Evolutionary conservation across 768 basidiomycete genomes (phyloP).

Genomic region (Suillus subaureus): DNA sequence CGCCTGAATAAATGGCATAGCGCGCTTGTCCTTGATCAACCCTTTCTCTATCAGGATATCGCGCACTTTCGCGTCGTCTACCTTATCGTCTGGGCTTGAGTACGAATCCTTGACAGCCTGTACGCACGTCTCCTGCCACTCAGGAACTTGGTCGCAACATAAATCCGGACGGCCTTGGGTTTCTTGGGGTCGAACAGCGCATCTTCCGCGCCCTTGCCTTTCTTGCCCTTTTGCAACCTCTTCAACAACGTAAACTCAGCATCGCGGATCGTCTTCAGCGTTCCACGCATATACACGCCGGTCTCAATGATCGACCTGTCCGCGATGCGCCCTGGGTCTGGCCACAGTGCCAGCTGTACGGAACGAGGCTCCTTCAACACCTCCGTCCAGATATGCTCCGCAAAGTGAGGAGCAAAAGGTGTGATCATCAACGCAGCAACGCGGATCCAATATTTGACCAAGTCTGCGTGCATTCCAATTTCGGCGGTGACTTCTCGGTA

Average conservation of each 20-base stretch:
- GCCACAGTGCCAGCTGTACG: constrained; percentile 85
- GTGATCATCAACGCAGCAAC: constrained; percentile 76
- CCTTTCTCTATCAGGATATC: constrained; percentile 67
- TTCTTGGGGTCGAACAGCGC: constrained; percentile 81
- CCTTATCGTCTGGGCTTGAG: constrained; percentile 52
- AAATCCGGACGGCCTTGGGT: constrained; percentile 85
- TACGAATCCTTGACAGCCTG: constrained; percentile 73
- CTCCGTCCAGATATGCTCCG: constrained; percentile 85
- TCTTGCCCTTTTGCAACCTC: constrained; percentile 79
- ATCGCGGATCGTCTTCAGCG: constrained; percentile 90
- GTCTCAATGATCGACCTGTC: constrained; percentile 73
- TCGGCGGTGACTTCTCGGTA: constrained; percentile 92
- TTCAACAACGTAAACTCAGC: constrained; percentile 80
- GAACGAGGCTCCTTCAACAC: constrained; percentile 75
- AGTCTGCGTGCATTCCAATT: constrained; percentile 88
- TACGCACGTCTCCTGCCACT: constrained; percentile 90
- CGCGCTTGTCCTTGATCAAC: constrained; percentile 92
- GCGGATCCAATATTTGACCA: constrained; percentile 85
- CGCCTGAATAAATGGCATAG: constrained; percentile 91
- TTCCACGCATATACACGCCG: constrained; percentile 83
- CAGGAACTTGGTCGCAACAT: constrained; percentile 87
- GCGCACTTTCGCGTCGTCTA: constrained; percentile 84
- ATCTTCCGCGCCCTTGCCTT: constrained; percentile 44
- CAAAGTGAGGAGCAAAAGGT: constrained; percentile 91
- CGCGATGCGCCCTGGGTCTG: constrained; percentile 59